Evolutionary conservation across 176 grass and related monocot genomes (phyloP).

Genomic region (Oryza longistaminata): DNA sequence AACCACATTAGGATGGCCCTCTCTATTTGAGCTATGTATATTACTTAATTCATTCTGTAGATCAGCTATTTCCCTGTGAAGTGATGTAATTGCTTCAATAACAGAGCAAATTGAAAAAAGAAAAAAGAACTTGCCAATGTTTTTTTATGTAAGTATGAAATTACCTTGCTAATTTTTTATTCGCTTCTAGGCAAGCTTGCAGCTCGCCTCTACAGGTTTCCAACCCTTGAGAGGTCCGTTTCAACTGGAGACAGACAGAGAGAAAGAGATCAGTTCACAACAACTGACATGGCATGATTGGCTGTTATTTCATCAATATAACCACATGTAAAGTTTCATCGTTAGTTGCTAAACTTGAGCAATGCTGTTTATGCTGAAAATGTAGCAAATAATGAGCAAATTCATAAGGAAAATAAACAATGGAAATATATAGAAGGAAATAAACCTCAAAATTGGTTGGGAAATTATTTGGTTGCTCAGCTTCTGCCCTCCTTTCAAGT

Average conservation of each 20-base stretch:
- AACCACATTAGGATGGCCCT: constrained; percentile 32
- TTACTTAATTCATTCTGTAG: constrained; percentile 56
- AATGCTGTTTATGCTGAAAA: constrained; percentile 50
- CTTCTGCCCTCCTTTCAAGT: constrained; percentile 61
- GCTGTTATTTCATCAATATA: constrained; percentile 21
- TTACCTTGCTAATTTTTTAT: constrained; percentile 79
- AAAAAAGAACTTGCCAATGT: neutral
- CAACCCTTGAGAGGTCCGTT: constrained; percentile 55
- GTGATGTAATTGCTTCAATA: constrained; percentile 18
- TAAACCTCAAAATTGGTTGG: constrained; percentile 51
- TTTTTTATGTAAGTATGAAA: constrained; percentile 10
- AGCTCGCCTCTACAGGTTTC: constrained; percentile 65
- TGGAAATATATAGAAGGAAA: constrained; percentile 20
- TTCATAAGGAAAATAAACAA: neutral
- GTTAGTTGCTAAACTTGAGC: constrained; percentile 33
- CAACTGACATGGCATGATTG: neutral
- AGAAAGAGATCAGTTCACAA: constrained; percentile 4
- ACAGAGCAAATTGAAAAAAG: constrained; percentile 13
- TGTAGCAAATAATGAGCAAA: neutral
- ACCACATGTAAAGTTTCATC: constrained; percentile 50
- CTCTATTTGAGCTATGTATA: constrained; percentile 27
- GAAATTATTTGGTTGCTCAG: constrained; percentile 45
- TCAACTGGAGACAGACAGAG: constrained; percentile 46
- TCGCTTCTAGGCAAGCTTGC: constrained; percentile 78
- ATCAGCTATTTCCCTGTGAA: constrained; percentile 71